Evolutionary conservation across 1,284 basidiomycete genomes (phyloP), one percentile per base, ranked within the genome.

Genomic region (Rhodotorula sp.): DNA sequence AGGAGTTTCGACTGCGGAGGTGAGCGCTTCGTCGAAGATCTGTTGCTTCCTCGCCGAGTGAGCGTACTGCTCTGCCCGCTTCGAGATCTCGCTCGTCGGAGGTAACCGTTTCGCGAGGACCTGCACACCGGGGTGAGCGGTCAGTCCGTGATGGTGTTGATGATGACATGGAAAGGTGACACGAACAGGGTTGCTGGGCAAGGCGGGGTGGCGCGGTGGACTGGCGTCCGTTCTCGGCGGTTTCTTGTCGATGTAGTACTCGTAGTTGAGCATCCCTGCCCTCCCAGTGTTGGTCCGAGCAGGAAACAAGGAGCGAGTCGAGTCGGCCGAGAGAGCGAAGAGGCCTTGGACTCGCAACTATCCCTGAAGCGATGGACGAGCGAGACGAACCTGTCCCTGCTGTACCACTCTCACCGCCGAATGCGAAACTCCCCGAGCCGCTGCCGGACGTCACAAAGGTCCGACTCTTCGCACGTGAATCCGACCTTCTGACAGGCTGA

Each of bases 1-100:
- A 1, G 64, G 64, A 3, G 68, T 50, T 8, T 52, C 52, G 43
- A 73, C 45, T 3, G 71, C 66, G 5, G 64, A 58, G 3, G 34
- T 43, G 31, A 73, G 59, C 0, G 68, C 54, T 3, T 64, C 54
- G 15, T 58, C 21, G 26, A 75, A 18, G 34, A 70, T 26, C 19
- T 60, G 62, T 10, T 38, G 38, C 8, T 63, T 64, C n/a, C 65
- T 64, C 0, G 71, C 34, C 2, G 31, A 52, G 34, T 38, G 5
- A 2, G 70, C 70, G 18, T 65, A 55, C 3, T 19, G 4, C 7
- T 31, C 6, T 2, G 70, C 70, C 4, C 54, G 54, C 28, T 7
- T 55, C 14, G 54, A 55, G 10, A 55, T 55, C 26, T 55, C 54
- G 26, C 54, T 26, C n/a, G 26, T 18, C 15, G 26, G 54, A 6